Evolutionary conservation across 2,329 filamentous ascomycete genomes (phyloP).

Genomic region (Fusarium equiseti): DNA sequence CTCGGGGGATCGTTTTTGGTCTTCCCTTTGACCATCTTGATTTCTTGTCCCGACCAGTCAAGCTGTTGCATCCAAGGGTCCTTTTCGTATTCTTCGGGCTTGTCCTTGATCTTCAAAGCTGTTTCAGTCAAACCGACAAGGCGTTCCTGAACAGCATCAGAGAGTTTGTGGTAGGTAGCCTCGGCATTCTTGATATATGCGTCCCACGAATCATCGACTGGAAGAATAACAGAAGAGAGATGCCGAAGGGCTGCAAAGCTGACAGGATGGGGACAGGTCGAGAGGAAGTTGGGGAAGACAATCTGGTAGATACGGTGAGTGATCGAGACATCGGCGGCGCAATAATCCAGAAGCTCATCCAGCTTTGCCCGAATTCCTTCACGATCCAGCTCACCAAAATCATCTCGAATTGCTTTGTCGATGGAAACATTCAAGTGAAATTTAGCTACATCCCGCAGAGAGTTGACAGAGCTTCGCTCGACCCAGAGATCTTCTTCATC

Average conservation of each 20-base stretch:
- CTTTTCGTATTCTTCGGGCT: conserved; percentile 75
- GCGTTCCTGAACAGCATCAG: conserved; percentile 81
- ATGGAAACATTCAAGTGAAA: conserved; percentile 94
- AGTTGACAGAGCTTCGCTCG: conserved; percentile 93
- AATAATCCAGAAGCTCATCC: conserved; percentile 90
- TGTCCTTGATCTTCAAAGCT: conserved; percentile 78
- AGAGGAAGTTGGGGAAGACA: conserved; percentile 89
- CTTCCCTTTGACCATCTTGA: conserved; percentile 91
- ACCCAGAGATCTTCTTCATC: conserved; percentile 98
- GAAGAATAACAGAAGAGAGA: conserved; percentile 92
- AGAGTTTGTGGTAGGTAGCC: conserved; percentile 81
- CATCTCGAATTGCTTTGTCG: conserved; percentile 87
- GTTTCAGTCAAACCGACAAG: conserved; percentile 79
- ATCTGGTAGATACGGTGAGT: conserved; percentile 95
- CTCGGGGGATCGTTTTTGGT: conserved; percentile 84
- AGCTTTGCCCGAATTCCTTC: conserved; percentile 76
- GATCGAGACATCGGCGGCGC: conserved; percentile 91
- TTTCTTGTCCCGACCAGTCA: conserved; percentile 94
- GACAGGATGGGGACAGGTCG: conserved; percentile 94
- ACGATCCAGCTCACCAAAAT: conserved; percentile 86
- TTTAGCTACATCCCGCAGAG: conserved; percentile 92
- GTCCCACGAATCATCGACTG: conserved; percentile 89
- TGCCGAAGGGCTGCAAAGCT: conserved; percentile 95
- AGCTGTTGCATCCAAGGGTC: conserved; percentile 95
- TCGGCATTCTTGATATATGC: conserved; percentile 87